Evolutionary conservation across 768 basidiomycete species (phyloP).

Genomic region (Kwoniella sp.): DNA sequence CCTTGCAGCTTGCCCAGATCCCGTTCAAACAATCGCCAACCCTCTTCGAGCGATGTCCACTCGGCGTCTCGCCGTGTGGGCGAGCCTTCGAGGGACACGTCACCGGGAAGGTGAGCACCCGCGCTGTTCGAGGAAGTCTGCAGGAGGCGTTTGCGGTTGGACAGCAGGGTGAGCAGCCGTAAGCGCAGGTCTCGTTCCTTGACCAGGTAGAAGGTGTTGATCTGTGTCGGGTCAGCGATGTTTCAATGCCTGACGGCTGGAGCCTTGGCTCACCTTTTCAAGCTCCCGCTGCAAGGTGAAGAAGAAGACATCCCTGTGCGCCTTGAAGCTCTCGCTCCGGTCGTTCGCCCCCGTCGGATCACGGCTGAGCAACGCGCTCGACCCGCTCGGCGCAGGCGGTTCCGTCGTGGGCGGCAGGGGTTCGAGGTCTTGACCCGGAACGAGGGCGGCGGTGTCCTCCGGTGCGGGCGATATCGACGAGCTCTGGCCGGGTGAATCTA

Average conservation of each 20-base stretch:
- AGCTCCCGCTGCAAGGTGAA: slow-evolving; percentile 96
- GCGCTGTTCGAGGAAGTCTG: slow-evolving; percentile 56
- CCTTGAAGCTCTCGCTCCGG: slow-evolving; percentile 78
- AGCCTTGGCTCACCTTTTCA: slow-evolving; percentile 68
- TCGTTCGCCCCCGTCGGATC: slow-evolving; percentile 58
- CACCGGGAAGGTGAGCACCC: no score
- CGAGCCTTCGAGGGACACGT: not conserved
- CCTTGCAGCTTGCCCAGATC: slow-evolving; percentile 95
- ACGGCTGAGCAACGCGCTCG: slow-evolving; percentile 16
- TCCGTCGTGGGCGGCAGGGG: slow-evolving; percentile 43
- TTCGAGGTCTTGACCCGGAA: slow-evolving; percentile 41
- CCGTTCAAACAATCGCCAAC: slow-evolving; percentile 86
- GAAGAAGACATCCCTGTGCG: slow-evolving; percentile 96
- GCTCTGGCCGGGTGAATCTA: no score
- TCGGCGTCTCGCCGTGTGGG: slow-evolving; percentile 62
- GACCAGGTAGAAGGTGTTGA: slow-evolving; percentile 95
- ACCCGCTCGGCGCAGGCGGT: slow-evolving; percentile 35
- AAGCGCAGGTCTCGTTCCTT: slow-evolving; percentile 92
- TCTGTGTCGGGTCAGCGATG: slow-evolving; percentile 55
- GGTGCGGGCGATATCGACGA: not conserved
- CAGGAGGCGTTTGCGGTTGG: slow-evolving; percentile 75
- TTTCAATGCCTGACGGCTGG: not conserved
- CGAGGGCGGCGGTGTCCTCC: no score
- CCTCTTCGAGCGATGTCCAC: slow-evolving; percentile 95
- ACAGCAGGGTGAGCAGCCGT: slow-evolving; percentile 84